Base-by-base conservation (phyloP, 2,329 filamentous ascomycete genomes). In the Colletotrichum magnum region DNA sequence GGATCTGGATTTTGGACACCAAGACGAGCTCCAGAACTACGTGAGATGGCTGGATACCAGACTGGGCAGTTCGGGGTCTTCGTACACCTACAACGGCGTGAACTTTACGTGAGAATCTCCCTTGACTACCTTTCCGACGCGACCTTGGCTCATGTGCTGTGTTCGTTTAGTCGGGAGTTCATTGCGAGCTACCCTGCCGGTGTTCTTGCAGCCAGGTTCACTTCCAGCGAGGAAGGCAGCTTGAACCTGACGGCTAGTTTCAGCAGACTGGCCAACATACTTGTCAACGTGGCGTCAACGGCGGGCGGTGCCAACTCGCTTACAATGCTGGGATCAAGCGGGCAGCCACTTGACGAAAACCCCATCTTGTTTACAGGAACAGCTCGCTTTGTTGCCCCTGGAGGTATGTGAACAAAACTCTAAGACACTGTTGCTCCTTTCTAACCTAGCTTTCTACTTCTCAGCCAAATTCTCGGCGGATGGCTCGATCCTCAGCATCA, bases 121-220 rank as follows among this genome's bases (percentile, higher is more conserved):
- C 16, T 18, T 48, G 9, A 15, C 43, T 18, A 5, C 10, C 24
- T 28, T 13, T 24, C 16, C n/a, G 3, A 24, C 21, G 21, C 16
- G 32, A 39, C 16, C 6, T 36, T 36, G 32, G 10, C 26, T 32
- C 21, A n/a, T 16, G 50, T 15, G 6, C 4, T 13, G 28, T 13
- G 4, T 21, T 59, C 24, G 21, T 9, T 15, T 53, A 75, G 77
- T 39, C 78, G 84, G 10, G 78, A 86, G 64, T 74, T 76, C 10
- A 73, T 86, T 47, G 81, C 82, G 26, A 84, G 81, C 68, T 79
- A 80, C 64, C 79, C 83, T 1, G 80, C 83, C 26, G 76, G 79
- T 32, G 77, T 82, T 3, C 71, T 86, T 15, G 81, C 78, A 1
- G 72, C 83, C 15, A 62, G 74, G 1, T 67, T 75, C 12, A 70